Evolutionary conservation across 208 protist species (phyloP).

Genomic region (Wallacemonas sp.): DNA sequence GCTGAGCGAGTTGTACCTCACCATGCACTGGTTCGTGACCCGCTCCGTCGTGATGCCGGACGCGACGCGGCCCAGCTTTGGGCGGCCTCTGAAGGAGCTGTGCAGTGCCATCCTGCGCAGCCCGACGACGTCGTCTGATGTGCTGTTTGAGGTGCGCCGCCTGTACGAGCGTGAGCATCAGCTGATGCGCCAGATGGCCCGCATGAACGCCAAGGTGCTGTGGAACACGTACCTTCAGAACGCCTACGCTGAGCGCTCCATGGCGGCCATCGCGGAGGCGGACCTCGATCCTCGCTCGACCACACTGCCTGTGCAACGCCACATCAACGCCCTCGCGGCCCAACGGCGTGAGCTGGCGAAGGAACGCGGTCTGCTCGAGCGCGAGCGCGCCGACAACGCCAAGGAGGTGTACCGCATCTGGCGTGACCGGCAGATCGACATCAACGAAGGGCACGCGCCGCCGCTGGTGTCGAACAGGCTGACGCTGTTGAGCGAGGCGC

Average conservation of each 20-base stretch:
- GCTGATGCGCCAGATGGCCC: slow-evolving; percentile 47
- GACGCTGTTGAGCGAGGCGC: slow-evolving; percentile 27
- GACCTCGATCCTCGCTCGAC: slow-evolving; percentile 66
- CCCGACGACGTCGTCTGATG: slow-evolving; percentile 48
- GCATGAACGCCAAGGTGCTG: slow-evolving; percentile 51
- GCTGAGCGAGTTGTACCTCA: slow-evolving; percentile 68
- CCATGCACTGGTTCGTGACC: slow-evolving; percentile 63
- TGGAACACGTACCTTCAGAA: slow-evolving; percentile 74
- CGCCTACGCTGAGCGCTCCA: slow-evolving; percentile 58
- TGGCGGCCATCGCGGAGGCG: slow-evolving; percentile 53
- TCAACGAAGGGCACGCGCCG: slow-evolving; percentile 50
- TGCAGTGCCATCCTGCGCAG: slow-evolving; percentile 64
- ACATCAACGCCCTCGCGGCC: slow-evolving; percentile 64
- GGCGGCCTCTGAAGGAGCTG: slow-evolving; percentile 44
- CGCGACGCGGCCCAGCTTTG: slow-evolving; percentile 44
- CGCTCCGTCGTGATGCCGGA: slow-evolving; percentile 40
- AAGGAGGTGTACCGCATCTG: slow-evolving; percentile 82
- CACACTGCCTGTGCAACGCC: slow-evolving; percentile 53
- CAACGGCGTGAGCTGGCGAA: slow-evolving; percentile 41
- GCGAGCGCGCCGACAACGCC: slow-evolving; percentile 73
- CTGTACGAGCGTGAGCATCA: slow-evolving; percentile 59
- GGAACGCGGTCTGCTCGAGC: slow-evolving; percentile 41
- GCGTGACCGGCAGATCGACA: slow-evolving; percentile 73
- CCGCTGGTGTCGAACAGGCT: slow-evolving; percentile 35
- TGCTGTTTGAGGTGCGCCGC: slow-evolving; percentile 62